A percentile compares a stretch with the other conserved stretches of the same genome.
phyloP scores from a whole-genome alignment of 2,329 filamentous ascomycete species.

The Colletotrichum sp. region DNA sequence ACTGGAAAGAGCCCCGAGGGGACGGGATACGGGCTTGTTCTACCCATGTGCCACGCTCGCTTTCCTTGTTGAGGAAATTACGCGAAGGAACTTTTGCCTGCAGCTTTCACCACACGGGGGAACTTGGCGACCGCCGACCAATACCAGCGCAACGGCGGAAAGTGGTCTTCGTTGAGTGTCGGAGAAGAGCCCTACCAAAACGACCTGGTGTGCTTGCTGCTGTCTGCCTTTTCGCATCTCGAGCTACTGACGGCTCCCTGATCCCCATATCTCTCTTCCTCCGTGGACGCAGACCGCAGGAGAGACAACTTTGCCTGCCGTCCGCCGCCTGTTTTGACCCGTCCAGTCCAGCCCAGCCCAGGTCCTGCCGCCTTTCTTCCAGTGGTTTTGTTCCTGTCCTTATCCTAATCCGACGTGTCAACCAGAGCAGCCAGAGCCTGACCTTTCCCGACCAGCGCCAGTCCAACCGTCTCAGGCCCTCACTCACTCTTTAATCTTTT shows the following conservation, averaged over 20 bases:
- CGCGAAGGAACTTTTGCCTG: slow-evolving; percentile 46
- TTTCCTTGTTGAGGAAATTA: slow-evolving; percentile 40
- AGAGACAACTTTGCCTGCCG: slow-evolving; percentile 1
- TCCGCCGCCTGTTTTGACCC: neutral
- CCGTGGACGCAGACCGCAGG: neutral
- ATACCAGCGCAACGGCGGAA: slow-evolving; percentile 18
- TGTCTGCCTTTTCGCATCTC: neutral
- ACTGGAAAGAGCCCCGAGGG: slow-evolving; percentile 6
- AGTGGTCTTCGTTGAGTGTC: slow-evolving; percentile 9
- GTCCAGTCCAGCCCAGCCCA: neutral
- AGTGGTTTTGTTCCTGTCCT: slow-evolving; percentile 2
- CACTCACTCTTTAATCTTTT: slow-evolving; percentile 21
- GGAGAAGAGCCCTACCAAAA: neutral
- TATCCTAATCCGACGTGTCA: neutral
- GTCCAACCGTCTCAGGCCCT: neutral
- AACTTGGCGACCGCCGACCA: slow-evolving; percentile 36
- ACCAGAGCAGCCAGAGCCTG: neutral
- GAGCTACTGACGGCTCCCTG: slow-evolving; percentile 1
- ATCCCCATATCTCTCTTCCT: slow-evolving; percentile 25
- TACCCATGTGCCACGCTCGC: slow-evolving; percentile 30
- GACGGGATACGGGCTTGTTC: slow-evolving; percentile 20
- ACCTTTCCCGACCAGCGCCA: slow-evolving; percentile 5
- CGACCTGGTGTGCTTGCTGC: neutral
- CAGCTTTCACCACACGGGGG: slow-evolving; percentile 34
- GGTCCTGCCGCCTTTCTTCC: neutral